phyloP scores from a whole-genome alignment of 306 rosid genomes.

The Rosa persica region DNA sequence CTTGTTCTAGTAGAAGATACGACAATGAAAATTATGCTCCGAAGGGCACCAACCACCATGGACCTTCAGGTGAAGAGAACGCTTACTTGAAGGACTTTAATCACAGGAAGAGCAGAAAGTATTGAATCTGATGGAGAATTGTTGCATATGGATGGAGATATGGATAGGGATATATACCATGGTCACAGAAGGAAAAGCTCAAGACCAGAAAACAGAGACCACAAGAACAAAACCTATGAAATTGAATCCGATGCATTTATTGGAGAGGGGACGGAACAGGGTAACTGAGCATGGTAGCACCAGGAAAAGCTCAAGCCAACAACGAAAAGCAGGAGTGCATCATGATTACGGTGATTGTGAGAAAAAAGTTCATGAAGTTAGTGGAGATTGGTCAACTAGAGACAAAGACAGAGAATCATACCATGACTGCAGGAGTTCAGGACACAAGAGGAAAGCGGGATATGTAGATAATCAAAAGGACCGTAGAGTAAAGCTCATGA shows the following conservation, averaged over 20 bases:
- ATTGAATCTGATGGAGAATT: slow-evolving; percentile 37
- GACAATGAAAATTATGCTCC: slow-evolving; percentile 16
- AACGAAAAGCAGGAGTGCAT: slow-evolving; percentile 10
- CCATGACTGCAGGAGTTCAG: slow-evolving; percentile 17
- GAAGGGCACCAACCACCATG: slow-evolving; percentile 1
- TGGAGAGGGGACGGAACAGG: slow-evolving; percentile 16
- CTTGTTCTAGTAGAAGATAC: slow-evolving; percentile 44
- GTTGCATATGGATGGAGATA: slow-evolving; percentile 36
- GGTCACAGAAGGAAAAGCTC: slow-evolving; percentile 29
- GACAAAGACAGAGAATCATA: slow-evolving; percentile 12
- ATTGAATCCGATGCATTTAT: slow-evolving; percentile 39
- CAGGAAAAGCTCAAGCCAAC: slow-evolving; percentile 43
- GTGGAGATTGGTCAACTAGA: slow-evolving; percentile 17
- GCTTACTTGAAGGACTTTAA: slow-evolving; percentile 22
- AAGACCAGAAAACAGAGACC: slow-evolving; percentile 24
- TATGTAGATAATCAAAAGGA: slow-evolving; percentile 16
- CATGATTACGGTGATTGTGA: slow-evolving; percentile 24
- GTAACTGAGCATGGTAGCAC: slow-evolving; percentile 20
- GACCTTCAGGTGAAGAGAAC: slow-evolving; percentile 26
- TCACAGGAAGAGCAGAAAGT: slow-evolving; percentile 37
- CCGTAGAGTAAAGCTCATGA: slow-evolving; percentile 22
- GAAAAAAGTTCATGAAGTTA: not conserved
- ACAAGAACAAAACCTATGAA: slow-evolving; percentile 30
- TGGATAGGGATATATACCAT: slow-evolving; percentile 23
- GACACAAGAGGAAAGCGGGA: slow-evolving; percentile 23